Percentiles rank a stretch among this genome's conserved stretches.
Evolutionary conservation across 495 filamentous ascomycete genomes (phyloP).

Genomic region (Hypoxylon lienhwacheense): DNA sequence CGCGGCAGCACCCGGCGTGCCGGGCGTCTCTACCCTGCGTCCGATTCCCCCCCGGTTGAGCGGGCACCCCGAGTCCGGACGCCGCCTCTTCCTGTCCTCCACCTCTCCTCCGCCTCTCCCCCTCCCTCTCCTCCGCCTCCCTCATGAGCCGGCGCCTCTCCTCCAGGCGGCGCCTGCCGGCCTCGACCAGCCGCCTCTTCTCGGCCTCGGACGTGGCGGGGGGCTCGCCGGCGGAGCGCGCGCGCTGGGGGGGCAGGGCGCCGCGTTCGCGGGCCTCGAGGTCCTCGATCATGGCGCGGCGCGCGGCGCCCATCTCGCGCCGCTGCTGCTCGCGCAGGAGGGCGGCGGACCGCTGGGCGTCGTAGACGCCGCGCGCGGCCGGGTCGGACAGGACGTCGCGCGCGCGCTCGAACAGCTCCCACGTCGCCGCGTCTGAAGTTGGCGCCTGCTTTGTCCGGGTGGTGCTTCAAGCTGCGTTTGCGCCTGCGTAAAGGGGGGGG

Average conservation of each 20-base stretch:
- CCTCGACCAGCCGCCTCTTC: slow-evolving; percentile 42
- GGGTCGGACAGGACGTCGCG: slow-evolving; percentile 47
- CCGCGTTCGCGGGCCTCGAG: slow-evolving; percentile 40
- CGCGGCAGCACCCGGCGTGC: not conserved
- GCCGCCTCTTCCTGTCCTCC: slow-evolving; percentile 4
- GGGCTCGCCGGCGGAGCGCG: slow-evolving; percentile 26
- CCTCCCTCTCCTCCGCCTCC: slow-evolving; percentile 48
- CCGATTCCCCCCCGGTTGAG: not conserved
- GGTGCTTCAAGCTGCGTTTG: slow-evolving; percentile 50
- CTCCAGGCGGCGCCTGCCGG: slow-evolving; percentile 42
- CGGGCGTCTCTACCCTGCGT: not conserved
- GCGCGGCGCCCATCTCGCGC: slow-evolving; percentile 35
- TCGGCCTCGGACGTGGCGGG: slow-evolving; percentile 39
- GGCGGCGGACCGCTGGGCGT: slow-evolving; percentile 45
- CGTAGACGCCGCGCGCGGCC: slow-evolving; percentile 47
- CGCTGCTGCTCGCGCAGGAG: slow-evolving; percentile 40
- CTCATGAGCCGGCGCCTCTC: slow-evolving; percentile 41
- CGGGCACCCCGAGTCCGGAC: not conserved
- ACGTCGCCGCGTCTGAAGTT: slow-evolving; percentile 50
- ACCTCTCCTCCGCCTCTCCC: slow-evolving; percentile 25
- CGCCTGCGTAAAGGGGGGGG: slow-evolving; percentile 26
- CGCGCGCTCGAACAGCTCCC: slow-evolving; percentile 51
- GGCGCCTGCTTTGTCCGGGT: slow-evolving; percentile 54
- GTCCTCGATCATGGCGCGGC: slow-evolving; percentile 40
- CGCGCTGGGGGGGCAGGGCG: slow-evolving; percentile 33